phyloP scores from a whole-genome alignment of 202 grass and related monocot species.

The Digitaria exilis region DNA sequence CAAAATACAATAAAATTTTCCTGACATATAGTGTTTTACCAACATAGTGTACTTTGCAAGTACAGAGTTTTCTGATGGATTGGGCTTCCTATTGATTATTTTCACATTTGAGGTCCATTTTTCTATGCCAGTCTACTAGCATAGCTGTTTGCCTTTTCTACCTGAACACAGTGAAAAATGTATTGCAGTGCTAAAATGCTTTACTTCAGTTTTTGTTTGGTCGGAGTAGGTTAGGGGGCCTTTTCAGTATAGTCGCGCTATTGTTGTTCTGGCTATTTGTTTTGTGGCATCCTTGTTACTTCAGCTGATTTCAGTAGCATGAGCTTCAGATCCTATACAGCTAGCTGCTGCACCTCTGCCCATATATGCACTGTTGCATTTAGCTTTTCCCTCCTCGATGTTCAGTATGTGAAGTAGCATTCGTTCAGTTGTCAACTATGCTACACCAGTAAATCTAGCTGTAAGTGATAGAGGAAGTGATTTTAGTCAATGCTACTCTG shows the following conservation, averaged over 20 bases:
- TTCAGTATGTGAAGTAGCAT: not conserved
- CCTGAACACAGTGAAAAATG: not conserved
- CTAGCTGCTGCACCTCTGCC: not conserved
- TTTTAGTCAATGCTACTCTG: not conserved
- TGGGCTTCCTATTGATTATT: not conserved
- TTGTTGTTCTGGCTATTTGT: conserved; percentile 1
- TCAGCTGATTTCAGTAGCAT: not conserved
- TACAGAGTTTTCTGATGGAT: not conserved
- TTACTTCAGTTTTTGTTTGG: not conserved
- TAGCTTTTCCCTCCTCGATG: not conserved
- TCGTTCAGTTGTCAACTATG: not conserved
- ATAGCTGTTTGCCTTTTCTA: not conserved
- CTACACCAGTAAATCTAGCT: not conserved
- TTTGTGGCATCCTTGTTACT: not conserved
- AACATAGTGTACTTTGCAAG: not conserved
- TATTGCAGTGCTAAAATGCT: not conserved
- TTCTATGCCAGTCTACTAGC: conserved; percentile 2
- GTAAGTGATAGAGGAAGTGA: not conserved
- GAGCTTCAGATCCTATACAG: not conserved
- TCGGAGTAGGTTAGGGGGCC: not conserved
- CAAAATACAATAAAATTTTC: conserved; percentile 3
- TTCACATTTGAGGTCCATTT: conserved; percentile 18
- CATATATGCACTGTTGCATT: not conserved
- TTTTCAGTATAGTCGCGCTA: not conserved
- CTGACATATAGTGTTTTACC: not conserved